Percentiles rank a stretch among this genome's conserved stretches.
phyloP scores from a whole-genome alignment of 2,329 filamentous ascomycete species.

The Monilinia fructicola region DNA sequence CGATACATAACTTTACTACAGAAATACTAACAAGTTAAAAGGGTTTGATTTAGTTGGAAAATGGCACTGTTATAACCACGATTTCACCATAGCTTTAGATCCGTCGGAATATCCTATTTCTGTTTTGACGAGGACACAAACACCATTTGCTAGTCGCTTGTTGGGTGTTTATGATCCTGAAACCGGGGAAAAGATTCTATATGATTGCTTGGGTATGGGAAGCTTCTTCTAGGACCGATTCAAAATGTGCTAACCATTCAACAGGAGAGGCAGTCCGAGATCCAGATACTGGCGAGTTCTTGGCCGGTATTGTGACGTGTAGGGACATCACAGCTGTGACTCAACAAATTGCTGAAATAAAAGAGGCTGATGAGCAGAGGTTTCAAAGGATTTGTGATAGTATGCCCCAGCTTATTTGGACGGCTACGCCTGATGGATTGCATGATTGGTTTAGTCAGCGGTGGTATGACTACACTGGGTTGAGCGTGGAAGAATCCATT shows the following conservation, averaged over 20 bases:
- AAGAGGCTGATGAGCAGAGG: slow-evolving; percentile 67
- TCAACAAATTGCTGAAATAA: slow-evolving; percentile 67
- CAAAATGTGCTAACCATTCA: neutral
- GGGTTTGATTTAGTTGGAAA: slow-evolving; percentile 55
- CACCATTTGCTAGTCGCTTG: slow-evolving; percentile 57
- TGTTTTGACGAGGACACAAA: slow-evolving; percentile 60
- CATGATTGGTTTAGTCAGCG: slow-evolving; percentile 73
- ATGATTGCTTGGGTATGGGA: slow-evolving; percentile 55
- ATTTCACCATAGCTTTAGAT: slow-evolving; percentile 60
- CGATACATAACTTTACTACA: neutral
- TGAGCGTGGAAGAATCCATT: slow-evolving; percentile 60
- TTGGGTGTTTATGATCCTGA: slow-evolving; percentile 62
- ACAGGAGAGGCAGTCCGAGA: slow-evolving; percentile 63
- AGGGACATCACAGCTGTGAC: slow-evolving; percentile 70
- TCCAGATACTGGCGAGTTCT: slow-evolving; percentile 65
- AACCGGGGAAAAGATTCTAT: slow-evolving; percentile 55
- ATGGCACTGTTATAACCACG: slow-evolving; percentile 64
- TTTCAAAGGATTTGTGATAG: slow-evolving; percentile 76
- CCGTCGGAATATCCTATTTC: slow-evolving; percentile 66
- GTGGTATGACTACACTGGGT: slow-evolving; percentile 76
- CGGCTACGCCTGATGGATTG: slow-evolving; percentile 62
- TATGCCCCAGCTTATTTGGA: slow-evolving; percentile 74
- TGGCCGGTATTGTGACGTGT: slow-evolving; percentile 63
- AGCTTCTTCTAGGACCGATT: neutral
- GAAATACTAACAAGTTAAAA: neutral